Conservation (phyloP, 495 filamentous ascomycete genomes). For the Penicillium coffeae region DNA sequence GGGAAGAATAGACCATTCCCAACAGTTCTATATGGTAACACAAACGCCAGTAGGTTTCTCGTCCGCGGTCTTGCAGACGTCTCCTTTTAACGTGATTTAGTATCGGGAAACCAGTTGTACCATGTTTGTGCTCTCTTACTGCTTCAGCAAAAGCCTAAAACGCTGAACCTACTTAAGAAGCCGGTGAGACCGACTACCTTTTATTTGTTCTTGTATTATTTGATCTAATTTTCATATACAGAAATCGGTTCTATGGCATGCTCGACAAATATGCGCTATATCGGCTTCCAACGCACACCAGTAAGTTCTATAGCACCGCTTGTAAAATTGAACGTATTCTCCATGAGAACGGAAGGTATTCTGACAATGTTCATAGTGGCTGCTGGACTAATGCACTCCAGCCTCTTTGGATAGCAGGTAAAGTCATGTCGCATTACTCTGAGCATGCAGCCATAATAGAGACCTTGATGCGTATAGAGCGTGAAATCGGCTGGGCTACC, state of each 20-base stretch:
- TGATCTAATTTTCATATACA: slow-evolving; percentile 4
- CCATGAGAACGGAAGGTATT: neutral
- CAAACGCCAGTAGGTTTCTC: slow-evolving; percentile 31
- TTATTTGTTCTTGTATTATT: neutral
- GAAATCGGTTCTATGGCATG: slow-evolving; percentile 44
- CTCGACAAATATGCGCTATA: slow-evolving; percentile 44
- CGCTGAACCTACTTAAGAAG: slow-evolving; percentile 16
- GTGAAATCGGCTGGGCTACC: slow-evolving; percentile 40
- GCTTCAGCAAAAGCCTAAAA: slow-evolving; percentile 35
- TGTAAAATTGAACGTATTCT: too few relatives aligned
- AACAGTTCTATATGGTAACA: slow-evolving; percentile 37
- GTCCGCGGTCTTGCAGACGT: neutral
- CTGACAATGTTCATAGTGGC: slow-evolving; percentile 22
- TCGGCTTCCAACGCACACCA: slow-evolving; percentile 35
- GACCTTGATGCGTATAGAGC: slow-evolving; percentile 36
- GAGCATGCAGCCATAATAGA: slow-evolving; percentile 42
- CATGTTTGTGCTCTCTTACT: slow-evolving; percentile 38
- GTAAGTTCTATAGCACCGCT: too few relatives aligned
- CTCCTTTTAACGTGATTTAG: slow-evolving; percentile 2
- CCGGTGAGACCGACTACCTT: slow-evolving; percentile 12
- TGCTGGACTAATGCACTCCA: slow-evolving; percentile 47
- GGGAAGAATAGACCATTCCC: slow-evolving; percentile 24
- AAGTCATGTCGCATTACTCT: slow-evolving; percentile 39
- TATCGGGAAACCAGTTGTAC: slow-evolving; percentile 44
- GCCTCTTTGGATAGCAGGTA: slow-evolving; percentile 45